These are phyloP conservation scores for Elongisporangium senticosum DNA, from an alignment of 352 stramenopile species.

Conservation along the genomic window DNA sequence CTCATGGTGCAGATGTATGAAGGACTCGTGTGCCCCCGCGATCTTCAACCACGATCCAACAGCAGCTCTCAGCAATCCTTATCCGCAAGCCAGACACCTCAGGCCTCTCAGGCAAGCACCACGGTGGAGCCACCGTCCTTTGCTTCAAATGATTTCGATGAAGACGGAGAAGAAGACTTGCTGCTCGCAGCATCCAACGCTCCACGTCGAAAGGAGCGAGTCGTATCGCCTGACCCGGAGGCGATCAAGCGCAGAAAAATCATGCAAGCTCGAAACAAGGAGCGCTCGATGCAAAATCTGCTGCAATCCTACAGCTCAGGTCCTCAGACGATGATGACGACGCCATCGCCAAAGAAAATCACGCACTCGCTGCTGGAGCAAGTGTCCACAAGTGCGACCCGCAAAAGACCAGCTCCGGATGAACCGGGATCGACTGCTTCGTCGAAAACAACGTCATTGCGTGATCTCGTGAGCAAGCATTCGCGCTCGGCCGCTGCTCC, in stretches of 20 bases:
- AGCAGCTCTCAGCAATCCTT: constrained; percentile 1
- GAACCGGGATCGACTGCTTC: not conserved
- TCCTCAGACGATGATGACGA: not conserved
- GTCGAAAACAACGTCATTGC: constrained; percentile 23
- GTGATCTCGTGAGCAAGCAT: constrained; percentile 29
- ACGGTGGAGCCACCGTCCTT: constrained; percentile 1
- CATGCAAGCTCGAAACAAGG: constrained; percentile 3
- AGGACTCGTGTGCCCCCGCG: constrained; percentile 34
- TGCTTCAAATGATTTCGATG: constrained; percentile 1
- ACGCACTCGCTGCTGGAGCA: constrained; percentile 16
- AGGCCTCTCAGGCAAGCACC: constrained; percentile 5
- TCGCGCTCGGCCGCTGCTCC: constrained; percentile 7
- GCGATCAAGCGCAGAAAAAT: not conserved
- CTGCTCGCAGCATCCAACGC: constrained; percentile 14
- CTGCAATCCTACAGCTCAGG: constrained; percentile 8
- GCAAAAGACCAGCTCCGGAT: not conserved
- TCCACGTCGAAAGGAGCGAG: constrained; percentile 8
- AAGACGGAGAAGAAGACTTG: constrained; percentile 11
- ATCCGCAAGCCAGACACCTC: constrained; percentile 9
- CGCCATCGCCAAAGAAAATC: constrained; percentile 11
- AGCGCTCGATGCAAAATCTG: constrained; percentile 14
- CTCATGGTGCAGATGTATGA: constrained; percentile 45
- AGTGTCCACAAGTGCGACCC: not conserved
- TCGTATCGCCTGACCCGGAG: constrained; percentile 4
- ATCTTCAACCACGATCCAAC: constrained; percentile 6